These are phyloP conservation scores for Trichophyton simii DNA, from an alignment of 2,329 filamentous ascomycete genomes.

Conservation along the genomic window DNA sequence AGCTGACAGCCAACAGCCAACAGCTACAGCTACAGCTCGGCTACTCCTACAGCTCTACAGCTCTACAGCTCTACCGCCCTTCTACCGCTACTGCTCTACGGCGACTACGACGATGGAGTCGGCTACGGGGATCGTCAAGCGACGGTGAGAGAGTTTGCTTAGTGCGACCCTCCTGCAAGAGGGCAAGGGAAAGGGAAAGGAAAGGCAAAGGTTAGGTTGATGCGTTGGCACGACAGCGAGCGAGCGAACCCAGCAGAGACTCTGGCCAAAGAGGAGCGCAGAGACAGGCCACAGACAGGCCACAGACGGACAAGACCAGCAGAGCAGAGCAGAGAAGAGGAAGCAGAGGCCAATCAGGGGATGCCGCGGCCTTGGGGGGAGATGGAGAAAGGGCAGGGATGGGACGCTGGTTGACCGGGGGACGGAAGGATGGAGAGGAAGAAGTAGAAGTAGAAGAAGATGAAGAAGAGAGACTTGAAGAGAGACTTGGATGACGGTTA, in stretches of 20 bases:
- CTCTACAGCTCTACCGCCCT: too few relatives aligned
- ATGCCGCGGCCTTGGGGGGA: not conserved
- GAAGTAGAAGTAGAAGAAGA: not conserved
- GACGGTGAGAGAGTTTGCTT: not conserved
- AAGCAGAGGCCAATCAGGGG: not conserved
- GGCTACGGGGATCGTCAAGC: too few relatives aligned
- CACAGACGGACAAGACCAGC: too few relatives aligned
- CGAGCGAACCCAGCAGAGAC: not conserved
- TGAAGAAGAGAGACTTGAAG: not conserved
- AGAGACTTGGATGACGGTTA: not conserved
- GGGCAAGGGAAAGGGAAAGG: not conserved
- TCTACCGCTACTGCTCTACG: too few relatives aligned
- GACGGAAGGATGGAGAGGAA: not conserved
- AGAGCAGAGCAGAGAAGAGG: not conserved
- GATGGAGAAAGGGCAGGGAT: not conserved
- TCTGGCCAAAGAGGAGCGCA: not conserved
- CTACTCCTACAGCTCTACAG: too few relatives aligned
- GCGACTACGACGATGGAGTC: too few relatives aligned
- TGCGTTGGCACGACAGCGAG: not conserved
- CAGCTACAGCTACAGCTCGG: too few relatives aligned
- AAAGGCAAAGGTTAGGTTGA: not conserved
- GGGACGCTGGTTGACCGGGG: not conserved
- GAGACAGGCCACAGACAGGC: not conserved
- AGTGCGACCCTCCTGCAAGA: not conserved
- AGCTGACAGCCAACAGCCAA: too few relatives aligned